A percentile compares a stretch with the other conserved stretches of the same genome.
Evolutionary conservation across 2,329 filamentous ascomycete genomes (phyloP).

Genomic region (Drechslerella stenobrocha): DNA sequence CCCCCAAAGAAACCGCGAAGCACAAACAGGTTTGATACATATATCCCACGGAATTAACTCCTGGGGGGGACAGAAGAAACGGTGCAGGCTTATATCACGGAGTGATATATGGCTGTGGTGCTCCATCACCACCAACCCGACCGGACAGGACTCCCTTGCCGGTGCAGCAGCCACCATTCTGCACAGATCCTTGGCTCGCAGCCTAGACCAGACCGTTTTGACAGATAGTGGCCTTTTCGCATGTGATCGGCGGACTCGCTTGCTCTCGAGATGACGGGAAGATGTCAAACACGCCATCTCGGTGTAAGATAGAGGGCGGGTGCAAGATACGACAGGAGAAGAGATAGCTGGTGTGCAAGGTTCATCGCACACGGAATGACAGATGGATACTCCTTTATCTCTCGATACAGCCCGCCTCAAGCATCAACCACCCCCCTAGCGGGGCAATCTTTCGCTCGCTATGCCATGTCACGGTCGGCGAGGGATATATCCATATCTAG

Average conservation of each 20-base stretch:
- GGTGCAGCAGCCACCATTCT: conserved; percentile 37
- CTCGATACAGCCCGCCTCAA: too few species aligned
- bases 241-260: conserved; percentile 27
- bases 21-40: background rate
- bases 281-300: background rate
- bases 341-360: too few species aligned
- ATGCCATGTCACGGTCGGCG: too few species aligned
- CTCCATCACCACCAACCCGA: conserved; percentile 27
- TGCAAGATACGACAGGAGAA: too few species aligned
- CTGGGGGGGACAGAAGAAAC: too few species aligned
- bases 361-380: too few species aligned
- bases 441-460: too few species aligned
- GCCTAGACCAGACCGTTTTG: conserved; percentile 40
- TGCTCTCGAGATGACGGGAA: conserved; percentile 5
- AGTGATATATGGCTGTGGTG: conserved; percentile 5
- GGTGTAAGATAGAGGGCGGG: background rate
- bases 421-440: too few species aligned
- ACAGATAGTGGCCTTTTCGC: conserved; percentile 27
- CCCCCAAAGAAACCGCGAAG: background rate
- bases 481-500: too few species aligned
- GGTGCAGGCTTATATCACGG: too few species aligned
- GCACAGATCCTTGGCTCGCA: conserved; percentile 44
- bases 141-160: conserved; percentile 43
- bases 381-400: too few species aligned
- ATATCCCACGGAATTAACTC: too few species aligned